Evolutionary conservation across 768 basidiomycete genomes (phyloP), one percentile per base, ranked within the genome.

Genomic region (Rubroboletus satanas): DNA sequence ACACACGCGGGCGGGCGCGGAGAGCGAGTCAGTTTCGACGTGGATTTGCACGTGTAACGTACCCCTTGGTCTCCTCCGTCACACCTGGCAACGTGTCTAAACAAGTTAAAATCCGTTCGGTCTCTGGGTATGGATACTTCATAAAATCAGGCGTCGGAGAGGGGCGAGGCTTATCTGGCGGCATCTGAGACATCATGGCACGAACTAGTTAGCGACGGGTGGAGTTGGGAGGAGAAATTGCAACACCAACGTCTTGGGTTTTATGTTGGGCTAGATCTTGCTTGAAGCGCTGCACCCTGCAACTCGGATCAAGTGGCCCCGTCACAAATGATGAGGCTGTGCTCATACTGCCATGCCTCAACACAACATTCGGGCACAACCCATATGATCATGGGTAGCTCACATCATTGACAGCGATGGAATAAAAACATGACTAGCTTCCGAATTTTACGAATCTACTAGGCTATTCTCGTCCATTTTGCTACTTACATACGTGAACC

Each of bases 41-140:
- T 23, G 23, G 26, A 26, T 26, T 26, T 21, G 21, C 21, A 21
- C 21, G 21, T 21, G 21, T 21, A 5, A 60, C 61, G 31, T 29
- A 69, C 66, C 36, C 31, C 44, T 51, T 68, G 5, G 65, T 63
- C n/a, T 70, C 68, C 39, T 60, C 60, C 11, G 46, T 64, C 36
- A 60, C 46, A 0, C 46, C 48, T 1, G 49, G 15, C n/a, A 64
- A 38, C 7, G 31, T 43, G 17, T 64, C 59, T 8, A 70, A 44
- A 23, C 53, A 45, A 1, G 44, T 46, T 14, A 60, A 18, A 1
- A 59, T 46, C 4, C 33, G 54, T 28, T 51, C 55, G 0, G 21
- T 18, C 18, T 59, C 57, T 17, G 63, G 61, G 44, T 49, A 50
- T 15, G 65, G 61, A 42, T 65, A 67, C 15, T 42, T 56, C 47